Base-by-base conservation (phyloP, 192 early-diverging fungal genomes). In the Phlyctochytrium arcticum region DNA sequence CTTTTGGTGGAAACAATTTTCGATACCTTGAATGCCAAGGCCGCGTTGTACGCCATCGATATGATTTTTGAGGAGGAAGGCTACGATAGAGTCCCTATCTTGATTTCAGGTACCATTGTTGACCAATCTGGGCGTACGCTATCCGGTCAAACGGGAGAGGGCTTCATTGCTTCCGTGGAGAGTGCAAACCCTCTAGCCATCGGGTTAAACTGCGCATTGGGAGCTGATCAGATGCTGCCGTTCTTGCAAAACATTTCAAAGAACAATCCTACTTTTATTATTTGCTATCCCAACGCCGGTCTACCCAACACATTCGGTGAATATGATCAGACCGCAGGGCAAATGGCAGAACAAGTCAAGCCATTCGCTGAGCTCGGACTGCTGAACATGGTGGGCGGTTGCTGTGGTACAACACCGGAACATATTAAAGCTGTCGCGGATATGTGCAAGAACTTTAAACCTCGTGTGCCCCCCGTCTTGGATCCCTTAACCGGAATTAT, bases 271-370 rank as follows among this genome's bases (percentile, higher is more conserved):
- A 76, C 87, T 7, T 89, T 88, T 65, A 76, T 75, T 32, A 92
- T 98, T 49, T 98, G 93, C 72, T 98, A 98, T 63, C 95, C 95
- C 29, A 98, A 98, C 67, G 93, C 95, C 48, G 95, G 95, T 70
- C 75, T 98, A 37, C 95, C 95, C 61, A 98, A 98, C 74, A 92
- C 95, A 6, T 93, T 98, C 79, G 93, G 95, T 70, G 92, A 92
- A 64, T 98, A 98, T 72, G 95, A 98, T 65, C 90, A 98, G 76
- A 80, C 80, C 17, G 90, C 93, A 23, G 88, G 78, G 44, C 72
- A 77, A 42, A 98, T 98, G 95, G 91, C 90, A 5, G 81, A 81
- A 36, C 84, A 90, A 53, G 89, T 98, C 36, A 80, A 80, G 46
- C 85, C 81, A 6, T 98, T 98, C 82, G 95, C 95, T 21, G 81